Conservation (phyloP, 2,329 filamentous ascomycete genomes). For the Rosellinia necatrix region DNA sequence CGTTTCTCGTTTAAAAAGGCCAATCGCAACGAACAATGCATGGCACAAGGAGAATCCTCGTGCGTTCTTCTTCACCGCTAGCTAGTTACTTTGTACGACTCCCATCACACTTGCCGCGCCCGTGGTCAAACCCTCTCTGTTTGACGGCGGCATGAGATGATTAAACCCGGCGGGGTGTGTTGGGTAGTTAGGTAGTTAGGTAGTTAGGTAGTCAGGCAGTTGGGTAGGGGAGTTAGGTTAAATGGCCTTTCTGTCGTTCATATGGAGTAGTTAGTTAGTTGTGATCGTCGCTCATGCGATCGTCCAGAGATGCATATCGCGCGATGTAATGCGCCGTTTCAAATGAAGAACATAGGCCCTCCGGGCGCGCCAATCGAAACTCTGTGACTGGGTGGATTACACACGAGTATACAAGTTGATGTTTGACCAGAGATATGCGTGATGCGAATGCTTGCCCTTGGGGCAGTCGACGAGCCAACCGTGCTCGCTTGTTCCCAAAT, state of each 20-base stretch:
- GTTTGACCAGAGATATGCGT: background rate
- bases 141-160: background rate
- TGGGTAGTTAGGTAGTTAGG: background rate
- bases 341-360: slow-evolving; percentile 1
- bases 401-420: background rate
- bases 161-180: background rate
- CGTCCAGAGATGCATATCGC: background rate
- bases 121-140: slow-evolving; percentile 2
- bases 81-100: slow-evolving; percentile 13
- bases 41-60: slow-evolving; percentile 21
- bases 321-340: slow-evolving; percentile 5
- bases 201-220: too few species aligned
- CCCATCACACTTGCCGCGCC: background rate
- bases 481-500: background rate
- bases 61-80: slow-evolving; percentile 15
- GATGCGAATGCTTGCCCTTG: too few species aligned
- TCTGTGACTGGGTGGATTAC: background rate
- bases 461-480: background rate
- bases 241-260: too few species aligned
- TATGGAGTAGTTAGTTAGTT: too few species aligned
- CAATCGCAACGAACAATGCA: slow-evolving; percentile 16
- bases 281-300: slow-evolving; percentile 3
- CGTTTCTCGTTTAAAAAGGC: slow-evolving; percentile 18
- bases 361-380: slow-evolving; percentile 1
- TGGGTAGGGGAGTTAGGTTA: too few species aligned